Conservation (phyloP, 192 early-diverging fungal species). For the Lobosporangium transversale region DNA sequence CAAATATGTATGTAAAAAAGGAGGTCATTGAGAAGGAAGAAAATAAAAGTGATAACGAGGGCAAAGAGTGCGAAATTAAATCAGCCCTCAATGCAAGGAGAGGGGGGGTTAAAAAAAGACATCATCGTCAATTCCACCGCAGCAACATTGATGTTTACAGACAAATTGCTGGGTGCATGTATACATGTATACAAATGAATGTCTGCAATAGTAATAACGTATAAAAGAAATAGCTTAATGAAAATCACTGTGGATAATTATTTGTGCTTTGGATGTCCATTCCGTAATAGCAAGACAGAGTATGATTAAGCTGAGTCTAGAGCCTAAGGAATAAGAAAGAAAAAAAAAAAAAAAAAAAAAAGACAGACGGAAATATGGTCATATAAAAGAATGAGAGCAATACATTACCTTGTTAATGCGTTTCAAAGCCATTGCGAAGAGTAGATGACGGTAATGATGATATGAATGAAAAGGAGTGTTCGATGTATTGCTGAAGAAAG, state of each 20-base stretch:
- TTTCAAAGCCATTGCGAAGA: conserved; percentile 91
- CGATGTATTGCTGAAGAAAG: no score
- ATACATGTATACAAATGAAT: no score
- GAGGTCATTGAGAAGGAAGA: no score
- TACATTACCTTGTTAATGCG: conserved; percentile 96
- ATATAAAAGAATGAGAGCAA: not conserved
- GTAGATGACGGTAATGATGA: conserved; percentile 11
- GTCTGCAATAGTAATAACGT: no score
- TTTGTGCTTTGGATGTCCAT: no score
- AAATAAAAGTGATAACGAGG: no score
- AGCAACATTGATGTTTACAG: not conserved
- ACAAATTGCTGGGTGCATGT: not conserved
- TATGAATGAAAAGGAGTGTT: conserved; percentile 19
- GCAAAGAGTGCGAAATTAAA: conserved; percentile 12
- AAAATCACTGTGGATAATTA: no score
- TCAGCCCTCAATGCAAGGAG: conserved; percentile 7
- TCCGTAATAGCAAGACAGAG: not conserved
- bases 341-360: not conserved
- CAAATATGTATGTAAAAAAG: conserved; percentile 16
- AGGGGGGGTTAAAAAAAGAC: not conserved
- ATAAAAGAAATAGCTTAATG: no score
- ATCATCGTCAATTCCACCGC: not conserved
- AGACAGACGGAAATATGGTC: not conserved
- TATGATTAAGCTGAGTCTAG: not conserved
- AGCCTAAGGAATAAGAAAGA: no score